Evolutionary conservation across 768 basidiomycete genomes (phyloP).

Genomic region (Mycena vitilis): DNA sequence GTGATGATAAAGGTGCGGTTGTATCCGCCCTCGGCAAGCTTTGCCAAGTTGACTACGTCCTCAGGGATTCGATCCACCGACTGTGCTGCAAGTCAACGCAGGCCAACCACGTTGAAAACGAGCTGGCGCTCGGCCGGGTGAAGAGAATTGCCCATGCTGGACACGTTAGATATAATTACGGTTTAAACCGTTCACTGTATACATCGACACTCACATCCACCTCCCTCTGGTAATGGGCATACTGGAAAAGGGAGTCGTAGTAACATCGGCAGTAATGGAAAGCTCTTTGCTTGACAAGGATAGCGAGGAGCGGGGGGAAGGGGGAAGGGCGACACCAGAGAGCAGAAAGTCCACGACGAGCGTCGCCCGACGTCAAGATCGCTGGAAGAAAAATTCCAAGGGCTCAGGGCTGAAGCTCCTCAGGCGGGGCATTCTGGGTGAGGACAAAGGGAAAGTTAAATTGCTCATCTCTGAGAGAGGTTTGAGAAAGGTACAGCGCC

Average conservation of each 20-base stretch:
- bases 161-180: slow-evolving; percentile 39
- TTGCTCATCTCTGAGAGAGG: no score
- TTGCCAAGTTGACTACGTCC: slow-evolving; percentile 51
- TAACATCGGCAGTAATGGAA: slow-evolving; percentile 44
- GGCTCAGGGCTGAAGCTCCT: no score
- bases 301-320: no score
- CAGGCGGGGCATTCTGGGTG: no score
- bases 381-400: no score
- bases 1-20: slow-evolving; percentile 56
- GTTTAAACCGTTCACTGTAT: slow-evolving; percentile 41
- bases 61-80: slow-evolving; percentile 50
- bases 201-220: slow-evolving; percentile 54
- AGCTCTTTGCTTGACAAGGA: slow-evolving; percentile 45
- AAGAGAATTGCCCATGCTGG: slow-evolving; percentile 57
- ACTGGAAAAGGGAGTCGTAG: slow-evolving; percentile 51
- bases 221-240: slow-evolving; percentile 56
- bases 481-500: no score
- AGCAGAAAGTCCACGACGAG: no score
- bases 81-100: slow-evolving; percentile 59
- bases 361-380: no score
- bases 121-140: slow-evolving; percentile 58
- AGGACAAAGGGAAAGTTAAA: no score
- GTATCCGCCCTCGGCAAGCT: slow-evolving; percentile 60
- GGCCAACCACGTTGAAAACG: slow-evolving; percentile 54
- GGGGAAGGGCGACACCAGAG: no score